A percentile compares a stretch with the other conserved stretches of the same genome.
Evolutionary conservation across 352 stramenopile genomes (phyloP).

Genomic region (Plasmopara halstedii): DNA sequence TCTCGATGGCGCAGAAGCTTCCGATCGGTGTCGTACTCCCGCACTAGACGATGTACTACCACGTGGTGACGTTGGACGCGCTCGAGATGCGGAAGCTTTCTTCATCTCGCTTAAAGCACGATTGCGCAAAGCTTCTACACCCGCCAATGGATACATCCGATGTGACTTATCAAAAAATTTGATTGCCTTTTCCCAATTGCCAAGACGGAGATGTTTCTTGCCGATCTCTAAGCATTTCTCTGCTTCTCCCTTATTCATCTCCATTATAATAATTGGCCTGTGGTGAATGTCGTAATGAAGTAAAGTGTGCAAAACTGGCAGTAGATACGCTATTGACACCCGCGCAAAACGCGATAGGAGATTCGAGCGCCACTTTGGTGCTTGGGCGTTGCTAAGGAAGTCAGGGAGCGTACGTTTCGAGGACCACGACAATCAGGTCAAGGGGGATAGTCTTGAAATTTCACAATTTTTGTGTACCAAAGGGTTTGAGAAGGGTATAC

Average conservation of each 20-base stretch:
- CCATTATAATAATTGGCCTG: conserved; percentile 34
- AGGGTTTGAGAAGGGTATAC: conserved; percentile 5
- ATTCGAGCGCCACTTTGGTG: neutral
- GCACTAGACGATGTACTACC: conserved; percentile 6
- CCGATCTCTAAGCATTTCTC: conserved; percentile 89
- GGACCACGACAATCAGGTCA: conserved; percentile 1
- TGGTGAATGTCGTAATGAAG: conserved; percentile 1
- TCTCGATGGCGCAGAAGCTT: conserved; percentile 19
- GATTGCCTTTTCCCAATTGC: conserved; percentile 81
- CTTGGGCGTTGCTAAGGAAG: neutral
- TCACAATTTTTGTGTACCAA: neutral
- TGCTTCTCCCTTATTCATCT: conserved; percentile 90
- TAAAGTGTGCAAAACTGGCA: conserved; percentile 1
- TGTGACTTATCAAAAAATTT: conserved; percentile 92
- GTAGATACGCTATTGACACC: conserved; percentile 4
- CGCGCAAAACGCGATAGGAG: conserved; percentile 5
- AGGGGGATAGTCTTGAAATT: conserved; percentile 10
- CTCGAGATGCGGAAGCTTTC: conserved; percentile 22
- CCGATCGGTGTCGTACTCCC: conserved; percentile 27
- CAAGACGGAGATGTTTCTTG: conserved; percentile 80
- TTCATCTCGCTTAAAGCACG: conserved; percentile 58
- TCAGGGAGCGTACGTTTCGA: conserved; percentile 2
- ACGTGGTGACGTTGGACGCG: conserved; percentile 27
- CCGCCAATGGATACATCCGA: conserved; percentile 82
- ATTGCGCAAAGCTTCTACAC: conserved; percentile 74